Evolutionary conservation across 2,329 filamentous ascomycete genomes (phyloP), one percentile per base, ranked within the genome.

Genomic region (Penicillium fuscoglaucum): DNA sequence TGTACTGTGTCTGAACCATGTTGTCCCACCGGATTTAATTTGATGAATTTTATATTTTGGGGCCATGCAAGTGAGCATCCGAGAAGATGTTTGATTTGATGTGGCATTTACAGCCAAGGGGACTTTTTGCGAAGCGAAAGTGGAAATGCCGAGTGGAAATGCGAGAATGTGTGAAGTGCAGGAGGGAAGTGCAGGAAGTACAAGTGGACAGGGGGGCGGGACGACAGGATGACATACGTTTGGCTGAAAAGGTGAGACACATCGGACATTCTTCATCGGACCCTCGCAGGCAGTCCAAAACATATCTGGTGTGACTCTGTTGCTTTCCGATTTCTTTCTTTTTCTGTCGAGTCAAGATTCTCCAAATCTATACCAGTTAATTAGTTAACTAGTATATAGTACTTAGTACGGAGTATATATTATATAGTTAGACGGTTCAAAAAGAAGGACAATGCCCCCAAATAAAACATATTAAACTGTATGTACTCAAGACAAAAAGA

Each of bases 221-320:
- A 68, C 61, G 57, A 58, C 63, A 63, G 66, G 66, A 68, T 64
- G 61, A 61, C 63, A 60, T 66, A 60, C 63, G 66, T 68, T 66
- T 68, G 66, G 66, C 54, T 60, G 59, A 55, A 12, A 3, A 61
- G 49, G 58, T 66, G 63, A 66, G 63, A 66, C 63, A 64, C 58
- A 44, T 60, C 56, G 56, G 52, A 63, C 61, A 12, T 29, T 51
- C 33, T 37, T 37, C 57, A 52, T 58, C 64, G 65, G 65, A 64
- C 58, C 52, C 63, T 66, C 65, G 60, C 31, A 33, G 31, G 13
- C 65, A 66, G 55, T 31, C 61, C 54, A 59, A 61, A 57, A 58
- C 47, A 64, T 55, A 66, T 60, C 63, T 62, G 59, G 62, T 65
- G 65, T 66, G 35, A 67, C 65, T 51, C 51, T 67, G 63, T 45